Evolutionary conservation across 164 flowering plant genomes (phyloP).

Genomic region (Nymphaea thermarum): DNA sequence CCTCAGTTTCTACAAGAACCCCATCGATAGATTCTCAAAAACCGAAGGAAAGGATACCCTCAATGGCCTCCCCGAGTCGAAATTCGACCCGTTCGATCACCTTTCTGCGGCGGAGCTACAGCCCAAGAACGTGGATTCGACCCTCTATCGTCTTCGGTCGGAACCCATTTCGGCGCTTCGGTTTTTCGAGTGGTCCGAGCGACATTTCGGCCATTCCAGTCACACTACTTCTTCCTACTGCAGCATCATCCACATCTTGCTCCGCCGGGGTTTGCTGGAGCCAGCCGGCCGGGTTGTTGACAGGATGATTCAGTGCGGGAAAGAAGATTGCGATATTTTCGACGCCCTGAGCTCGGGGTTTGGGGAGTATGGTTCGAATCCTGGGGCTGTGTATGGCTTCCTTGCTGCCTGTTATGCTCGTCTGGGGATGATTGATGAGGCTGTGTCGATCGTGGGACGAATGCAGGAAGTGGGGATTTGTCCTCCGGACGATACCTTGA

Average conservation of each 20-base stretch:
- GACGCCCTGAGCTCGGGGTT: slow-evolving; percentile 8
- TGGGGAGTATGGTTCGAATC: slow-evolving; percentile 13
- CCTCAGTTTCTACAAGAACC: not conserved
- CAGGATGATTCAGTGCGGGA: slow-evolving; percentile 15
- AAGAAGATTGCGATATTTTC: not conserved
- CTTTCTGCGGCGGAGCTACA: slow-evolving; percentile 8
- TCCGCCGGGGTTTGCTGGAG: slow-evolving; percentile 19
- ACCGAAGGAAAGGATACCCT: not conserved
- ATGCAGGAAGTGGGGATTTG: slow-evolving; percentile 14
- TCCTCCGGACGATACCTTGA: slow-evolving; percentile 16
- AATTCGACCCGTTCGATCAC: slow-evolving; percentile 1
- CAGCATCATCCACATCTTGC: slow-evolving; percentile 21
- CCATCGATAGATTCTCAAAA: slow-evolving; percentile 1
- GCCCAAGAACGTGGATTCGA: slow-evolving; percentile 15
- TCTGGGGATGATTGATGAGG: slow-evolving; percentile 19
- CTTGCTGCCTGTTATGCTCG: slow-evolving; percentile 23
- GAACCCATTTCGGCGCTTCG: slow-evolving; percentile 25
- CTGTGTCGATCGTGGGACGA: slow-evolving; percentile 11
- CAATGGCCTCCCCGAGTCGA: not conserved
- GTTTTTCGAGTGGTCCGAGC: slow-evolving; percentile 26
- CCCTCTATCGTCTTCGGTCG: slow-evolving; percentile 19
- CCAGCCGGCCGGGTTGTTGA: slow-evolving; percentile 20
- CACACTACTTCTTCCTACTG: slow-evolving; percentile 21
- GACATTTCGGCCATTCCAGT: slow-evolving; percentile 10
- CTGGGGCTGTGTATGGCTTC: slow-evolving; percentile 22